These are phyloP conservation scores for Candida neerlandica DNA, from an alignment of 1,139 yeast species.

Conservation along the genomic window DNA sequence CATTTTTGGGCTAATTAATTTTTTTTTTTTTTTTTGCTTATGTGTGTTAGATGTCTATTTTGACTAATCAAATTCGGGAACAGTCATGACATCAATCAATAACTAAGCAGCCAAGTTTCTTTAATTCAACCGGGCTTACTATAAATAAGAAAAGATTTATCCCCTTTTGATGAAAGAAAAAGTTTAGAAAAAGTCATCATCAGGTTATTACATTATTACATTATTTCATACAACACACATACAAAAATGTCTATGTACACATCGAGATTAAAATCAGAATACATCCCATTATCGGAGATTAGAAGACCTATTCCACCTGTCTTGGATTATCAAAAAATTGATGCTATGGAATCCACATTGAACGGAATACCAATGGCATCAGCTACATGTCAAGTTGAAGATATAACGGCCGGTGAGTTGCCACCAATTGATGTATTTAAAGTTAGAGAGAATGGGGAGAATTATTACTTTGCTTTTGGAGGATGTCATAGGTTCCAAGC, in stretches of 20 bases:
- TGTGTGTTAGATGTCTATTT: not conserved
- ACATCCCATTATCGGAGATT: conserved; percentile 65
- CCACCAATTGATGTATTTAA: conserved; percentile 79
- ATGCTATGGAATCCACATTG: conserved; percentile 76
- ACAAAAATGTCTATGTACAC: conserved; percentile 41
- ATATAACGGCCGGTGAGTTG: conserved; percentile 61
- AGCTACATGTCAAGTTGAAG: conserved; percentile 58
- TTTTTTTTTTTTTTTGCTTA: not conserved
- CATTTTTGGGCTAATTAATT: no score
- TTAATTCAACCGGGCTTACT: not conserved
- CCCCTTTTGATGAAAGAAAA: not conserved
- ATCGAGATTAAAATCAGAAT: conserved; percentile 45
- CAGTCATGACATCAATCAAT: not conserved
- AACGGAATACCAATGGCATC: conserved; percentile 66
- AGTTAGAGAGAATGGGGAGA: conserved; percentile 62
- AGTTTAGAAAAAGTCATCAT: not conserved
- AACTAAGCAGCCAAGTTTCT: not conserved
- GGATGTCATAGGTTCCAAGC: conserved; percentile 87
- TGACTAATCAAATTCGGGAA: not conserved
- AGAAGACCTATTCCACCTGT: conserved; percentile 85
- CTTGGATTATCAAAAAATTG: conserved; percentile 68
- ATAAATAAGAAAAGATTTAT: not conserved
- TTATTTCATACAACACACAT: not conserved
- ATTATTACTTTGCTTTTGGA: conserved; percentile 77
- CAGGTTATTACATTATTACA: no score